Base-by-base conservation (phyloP, 179 eudicot genomes). In the Heliamphora pulchella region DNA sequence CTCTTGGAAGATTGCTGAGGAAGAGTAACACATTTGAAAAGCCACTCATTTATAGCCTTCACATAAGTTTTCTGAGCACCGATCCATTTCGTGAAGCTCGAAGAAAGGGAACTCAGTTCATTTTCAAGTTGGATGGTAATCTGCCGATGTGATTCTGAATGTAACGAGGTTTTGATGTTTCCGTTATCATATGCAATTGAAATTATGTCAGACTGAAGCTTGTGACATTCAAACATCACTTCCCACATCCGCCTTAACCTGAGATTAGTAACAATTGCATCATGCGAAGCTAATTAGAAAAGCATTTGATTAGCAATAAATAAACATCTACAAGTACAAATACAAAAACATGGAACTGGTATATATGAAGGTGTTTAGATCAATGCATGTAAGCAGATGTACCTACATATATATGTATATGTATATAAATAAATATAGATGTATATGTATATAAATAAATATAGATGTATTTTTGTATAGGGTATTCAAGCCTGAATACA, bases 181-280 rank as follows among this genome's bases (percentile, higher is more conserved):
- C 83, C 82, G 17, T 85, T 87, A 78, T 80, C 76, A 48, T 79
- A 83, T 71, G 91, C 84, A 44, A 83, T 73, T 7, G 92, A 79
- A 76, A 93, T 85, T 69, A 88, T 83, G 79, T 88, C 89, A 41
- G 88, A 83, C 83, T 96, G 99, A 53, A 83, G 89, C 86, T 87
- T 87, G 85, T 96, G 99, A 88, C 94, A 92, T 64, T 92, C 98
- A 73, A 79, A 82, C 99, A 96, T 96, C 85, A 80, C 87, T 71
- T 86, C 94, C 99, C 99, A 96, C 99, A 96, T 96, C 79, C 88
- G 88, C 82, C 90, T 85, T 80, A 96, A 84, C 80, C 99, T 96
- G 90, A 59, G 79, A 79, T 18, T 41, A 74, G 18, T 62, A 77
- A 50, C 20, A 82, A 69, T 13, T n/a, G 54, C 2, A 43, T 39